Evolutionary conservation across 2,329 filamentous ascomycete species (phyloP).

Genomic region (Colletotrichum sp.): DNA sequence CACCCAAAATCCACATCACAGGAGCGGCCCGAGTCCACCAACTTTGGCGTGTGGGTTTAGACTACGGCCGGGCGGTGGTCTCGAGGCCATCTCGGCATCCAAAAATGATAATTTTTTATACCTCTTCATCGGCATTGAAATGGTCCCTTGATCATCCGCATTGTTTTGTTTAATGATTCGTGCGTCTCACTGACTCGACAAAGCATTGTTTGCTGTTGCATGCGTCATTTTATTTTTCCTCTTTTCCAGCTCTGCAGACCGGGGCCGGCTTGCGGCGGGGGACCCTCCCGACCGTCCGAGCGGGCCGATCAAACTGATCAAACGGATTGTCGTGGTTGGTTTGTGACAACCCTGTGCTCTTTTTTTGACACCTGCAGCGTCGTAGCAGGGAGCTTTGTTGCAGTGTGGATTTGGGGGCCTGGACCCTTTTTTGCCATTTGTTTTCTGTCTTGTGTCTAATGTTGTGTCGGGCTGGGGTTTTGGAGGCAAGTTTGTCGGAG

Average conservation of each 20-base stretch:
- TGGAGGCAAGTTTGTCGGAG: not conserved
- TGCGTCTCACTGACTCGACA: not conserved
- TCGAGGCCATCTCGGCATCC: not conserved
- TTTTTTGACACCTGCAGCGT: not conserved
- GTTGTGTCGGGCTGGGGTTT: not conserved
- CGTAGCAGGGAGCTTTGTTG: not conserved
- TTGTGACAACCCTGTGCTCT: not conserved
- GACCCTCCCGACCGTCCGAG: not conserved
- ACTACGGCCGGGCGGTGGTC: not conserved
- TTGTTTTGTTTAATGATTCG: not conserved
- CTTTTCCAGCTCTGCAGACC: not conserved
- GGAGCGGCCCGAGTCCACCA: not conserved
- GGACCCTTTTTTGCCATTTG: not conserved
- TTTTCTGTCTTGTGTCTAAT: too few relatives aligned
- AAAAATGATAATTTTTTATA: slow-evolving; percentile 8
- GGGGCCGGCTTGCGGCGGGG: not conserved
- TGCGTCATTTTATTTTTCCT: not conserved
- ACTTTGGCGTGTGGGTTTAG: not conserved
- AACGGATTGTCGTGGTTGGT: not conserved
- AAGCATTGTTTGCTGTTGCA: not conserved
- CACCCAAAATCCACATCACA: not conserved
- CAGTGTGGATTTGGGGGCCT: not conserved
- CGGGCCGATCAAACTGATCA: slow-evolving; percentile 1
- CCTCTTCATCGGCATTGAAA: not conserved
- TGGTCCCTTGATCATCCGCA: not conserved